Base-by-base conservation (phyloP, 352 stramenopile species). In the Phytophthora ramorum region DNA sequence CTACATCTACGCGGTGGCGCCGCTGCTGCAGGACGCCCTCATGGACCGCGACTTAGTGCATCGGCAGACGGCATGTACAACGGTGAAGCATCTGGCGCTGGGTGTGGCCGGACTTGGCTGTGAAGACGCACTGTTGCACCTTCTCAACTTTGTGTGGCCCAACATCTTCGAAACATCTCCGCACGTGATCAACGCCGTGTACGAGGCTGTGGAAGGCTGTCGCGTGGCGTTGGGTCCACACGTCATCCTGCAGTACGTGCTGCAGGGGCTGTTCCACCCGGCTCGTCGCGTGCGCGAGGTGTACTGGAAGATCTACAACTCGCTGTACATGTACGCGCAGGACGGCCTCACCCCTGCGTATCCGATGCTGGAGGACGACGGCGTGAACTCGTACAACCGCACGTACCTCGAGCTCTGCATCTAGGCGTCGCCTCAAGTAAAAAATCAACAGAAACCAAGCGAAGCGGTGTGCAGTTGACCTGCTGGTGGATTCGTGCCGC, bases 291-390 rank as follows among this genome's bases (percentile, higher is more conserved):
- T 99, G 34, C 95, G 98, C 32, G 98, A 99, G 70, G 96, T 99
- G 24, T 99, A 99, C 76, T 99, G 98, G 98, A 99, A 99, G 79
- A 95, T 99, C 50, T 99, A 99, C 89, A 99, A 99, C 78, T 99
- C 97, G 63, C 85, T 99, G 16, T 99, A 99, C 84, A 99, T 99
- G 78, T 99, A 99, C 75, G 88, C 94, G 19, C 89, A 98, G 41
- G 97, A 99, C 79, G 93, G 91, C 8, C 86, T 99, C 37, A 98
- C 97, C n/a, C 89, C 97, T 4, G 94, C 89, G n/a, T 99, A 99
- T 70, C 98, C 98, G 19, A 73, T 83, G 45, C 90, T 99, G 24
- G 89, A 98, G 52, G 91, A 99, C 67, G 97, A 99, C 72, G 93
- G 83, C 24, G 83, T 97, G 37, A 99, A 99, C 74, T 87, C 81